Evolutionary conservation across 805 yeast species (phyloP), one percentile per base, ranked within the genome.

Genomic region (Metschnikowia drakensbergensis): DNA sequence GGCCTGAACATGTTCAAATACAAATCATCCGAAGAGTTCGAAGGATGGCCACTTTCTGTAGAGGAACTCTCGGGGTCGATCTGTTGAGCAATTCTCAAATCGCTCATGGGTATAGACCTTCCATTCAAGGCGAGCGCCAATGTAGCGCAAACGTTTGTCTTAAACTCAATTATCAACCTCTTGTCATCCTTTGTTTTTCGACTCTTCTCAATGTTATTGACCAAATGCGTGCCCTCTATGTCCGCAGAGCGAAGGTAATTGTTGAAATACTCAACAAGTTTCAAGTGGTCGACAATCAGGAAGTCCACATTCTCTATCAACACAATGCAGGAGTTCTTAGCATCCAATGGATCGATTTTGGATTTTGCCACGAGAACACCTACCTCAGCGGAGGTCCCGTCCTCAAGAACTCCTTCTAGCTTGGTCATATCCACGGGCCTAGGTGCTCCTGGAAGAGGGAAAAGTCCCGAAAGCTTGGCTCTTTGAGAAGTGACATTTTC

Each of bases 401-500:
- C 74, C 29, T 65, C 63, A 17, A 66, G 60, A 9, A 65, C 65
- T 4, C 77, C 70, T 43, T 67, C 74, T 32, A 70, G 57, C 49
- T 71, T 76, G 4, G 75, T 69, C 23, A 71, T 64, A 35, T 71
- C 63, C 45, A 71, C 73, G 6, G 75, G 75, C 51, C 75, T 58
- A 0, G 82, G 82, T 2, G 57, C 41, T 7, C 57, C 55, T 1
- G 94, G 92, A 13, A 79, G 69, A 2, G 91, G 88, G 58, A 88
- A 89, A 2, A 87, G 64, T 0, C 96, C 96, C 1, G 88, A 79
- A 13, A 86, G 67, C 58, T 88, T 89, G 5, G 94, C 96, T 51
- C 84, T 72, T 52, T 83, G 87, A 0, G 94, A 86, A 1, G 86
- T 77, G 1, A 86, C 82, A 5, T 79, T 77, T 58, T 87, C 94